These are phyloP conservation scores for Mycocentrospora acerina DNA, from an alignment of 2,329 filamentous ascomycete genomes.

Conservation along the genomic window DNA sequence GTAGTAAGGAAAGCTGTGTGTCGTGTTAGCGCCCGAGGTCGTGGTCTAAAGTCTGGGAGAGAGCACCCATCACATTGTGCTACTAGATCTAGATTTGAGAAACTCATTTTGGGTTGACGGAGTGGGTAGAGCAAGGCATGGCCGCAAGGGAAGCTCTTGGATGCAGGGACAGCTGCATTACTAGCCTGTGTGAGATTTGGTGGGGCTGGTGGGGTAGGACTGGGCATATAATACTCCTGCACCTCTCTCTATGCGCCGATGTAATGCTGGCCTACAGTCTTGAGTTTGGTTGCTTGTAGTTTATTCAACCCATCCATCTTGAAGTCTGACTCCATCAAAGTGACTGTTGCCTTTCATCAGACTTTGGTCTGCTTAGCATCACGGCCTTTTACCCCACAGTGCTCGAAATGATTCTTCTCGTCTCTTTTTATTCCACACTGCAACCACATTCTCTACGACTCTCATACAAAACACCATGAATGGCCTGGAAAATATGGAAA, in stretches of 20 bases:
- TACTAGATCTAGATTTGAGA: slow-evolving; percentile 57
- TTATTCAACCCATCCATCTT: too few relatives aligned
- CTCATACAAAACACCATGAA: neutral
- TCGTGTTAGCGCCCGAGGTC: slow-evolving; percentile 56
- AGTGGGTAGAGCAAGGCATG: slow-evolving; percentile 1
- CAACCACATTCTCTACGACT: neutral
- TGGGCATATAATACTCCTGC: too few relatives aligned
- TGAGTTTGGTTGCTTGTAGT: too few relatives aligned
- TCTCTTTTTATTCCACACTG: neutral
- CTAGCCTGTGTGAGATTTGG: neutral
- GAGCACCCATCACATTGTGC: slow-evolving; percentile 73
- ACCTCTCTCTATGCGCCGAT: too few relatives aligned
- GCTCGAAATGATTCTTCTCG: neutral
- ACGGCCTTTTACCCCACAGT: neutral
- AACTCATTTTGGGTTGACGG: slow-evolving; percentile 25
- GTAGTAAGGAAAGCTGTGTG: slow-evolving; percentile 72
- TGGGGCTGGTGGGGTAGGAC: neutral
- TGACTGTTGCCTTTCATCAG: too few relatives aligned
- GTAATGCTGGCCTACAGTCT: too few relatives aligned
- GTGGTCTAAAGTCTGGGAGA: slow-evolving; percentile 64
- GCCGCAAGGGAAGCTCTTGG: neutral
- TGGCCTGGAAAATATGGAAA: neutral
- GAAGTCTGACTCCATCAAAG: too few relatives aligned
- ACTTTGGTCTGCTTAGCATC: slow-evolving; percentile 2
- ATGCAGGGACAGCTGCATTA: neutral